Percentiles rank a stretch among this genome's conserved stretches.
These are phyloP conservation scores for Tulasnella sp. DNA, from an alignment of 768 basidiomycete species.

Conservation along the genomic window DNA sequence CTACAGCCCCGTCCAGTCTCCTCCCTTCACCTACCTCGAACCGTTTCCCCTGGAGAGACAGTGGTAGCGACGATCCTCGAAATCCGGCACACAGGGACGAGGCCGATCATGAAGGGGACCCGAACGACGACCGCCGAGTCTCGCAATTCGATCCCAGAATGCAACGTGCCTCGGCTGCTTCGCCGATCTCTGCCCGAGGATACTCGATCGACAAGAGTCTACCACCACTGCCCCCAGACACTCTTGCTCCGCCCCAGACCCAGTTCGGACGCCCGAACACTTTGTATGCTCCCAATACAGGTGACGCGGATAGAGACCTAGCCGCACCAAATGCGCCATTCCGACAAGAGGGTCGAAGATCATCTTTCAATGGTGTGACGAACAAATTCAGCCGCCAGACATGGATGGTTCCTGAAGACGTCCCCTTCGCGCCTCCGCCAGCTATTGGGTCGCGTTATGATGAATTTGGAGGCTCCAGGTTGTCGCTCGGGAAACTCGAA, in stretches of 20 bases:
- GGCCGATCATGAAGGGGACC: slow-evolving; percentile 15
- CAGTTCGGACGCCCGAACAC: slow-evolving; percentile 53
- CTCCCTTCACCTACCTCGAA: slow-evolving; percentile 74
- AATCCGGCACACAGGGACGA: slow-evolving; percentile 30
- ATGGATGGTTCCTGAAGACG: slow-evolving; percentile 19
- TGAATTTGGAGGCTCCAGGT: slow-evolving; percentile 68
- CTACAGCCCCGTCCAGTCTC: slow-evolving; percentile 70
- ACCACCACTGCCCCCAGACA: slow-evolving; percentile 66
- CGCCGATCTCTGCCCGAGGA: slow-evolving; percentile 31
- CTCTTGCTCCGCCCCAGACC: slow-evolving; percentile 43
- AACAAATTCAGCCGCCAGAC: slow-evolving; percentile 15
- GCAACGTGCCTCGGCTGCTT: slow-evolving; percentile 24
- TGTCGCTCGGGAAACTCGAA: slow-evolving; percentile 48
- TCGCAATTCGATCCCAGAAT: slow-evolving; percentile 36
- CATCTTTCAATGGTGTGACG: slow-evolving; percentile 66
- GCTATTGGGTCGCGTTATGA: slow-evolving; percentile 52
- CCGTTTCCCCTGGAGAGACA: slow-evolving; percentile 31
- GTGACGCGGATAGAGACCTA: slow-evolving; percentile 45
- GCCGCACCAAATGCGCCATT: slow-evolving; percentile 48
- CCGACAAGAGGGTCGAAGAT: slow-evolving; percentile 47
- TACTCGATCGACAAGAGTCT: slow-evolving; percentile 53
- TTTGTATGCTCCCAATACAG: slow-evolving; percentile 48
- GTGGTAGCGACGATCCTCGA: slow-evolving; percentile 28
- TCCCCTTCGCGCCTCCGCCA: slow-evolving; percentile 44
- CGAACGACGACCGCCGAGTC: slow-evolving; percentile 24